phyloP scores from a whole-genome alignment of 495 filamentous ascomycete species.

The Penicillium daleae region DNA sequence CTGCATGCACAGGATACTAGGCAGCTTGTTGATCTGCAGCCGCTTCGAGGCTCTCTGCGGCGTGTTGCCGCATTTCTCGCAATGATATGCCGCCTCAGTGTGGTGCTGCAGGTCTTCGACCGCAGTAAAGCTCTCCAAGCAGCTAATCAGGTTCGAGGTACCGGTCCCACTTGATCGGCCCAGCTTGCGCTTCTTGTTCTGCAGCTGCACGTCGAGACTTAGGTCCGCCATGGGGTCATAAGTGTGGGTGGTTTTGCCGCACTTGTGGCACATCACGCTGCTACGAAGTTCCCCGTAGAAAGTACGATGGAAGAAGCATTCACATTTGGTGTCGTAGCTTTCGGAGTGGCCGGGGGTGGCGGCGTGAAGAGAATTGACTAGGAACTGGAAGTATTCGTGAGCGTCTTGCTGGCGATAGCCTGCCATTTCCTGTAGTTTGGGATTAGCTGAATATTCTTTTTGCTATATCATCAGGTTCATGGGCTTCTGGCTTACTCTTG shows the following conservation, averaged over 20 bases:
- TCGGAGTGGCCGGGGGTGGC: constrained; percentile 44
- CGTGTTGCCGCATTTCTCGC: constrained; percentile 70
- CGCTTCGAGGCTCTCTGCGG: constrained; percentile 77
- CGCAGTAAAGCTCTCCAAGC: constrained; percentile 78
- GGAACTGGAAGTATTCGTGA: constrained; percentile 92
- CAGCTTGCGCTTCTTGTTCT: constrained; percentile 56
- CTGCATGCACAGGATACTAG: constrained; percentile 87
- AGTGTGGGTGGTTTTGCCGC: constrained; percentile 74
- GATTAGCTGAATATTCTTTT: background rate
- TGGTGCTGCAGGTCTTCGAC: constrained; percentile 62
- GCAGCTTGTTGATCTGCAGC: constrained; percentile 75
- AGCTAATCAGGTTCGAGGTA: constrained; percentile 68
- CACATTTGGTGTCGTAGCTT: constrained; percentile 66
- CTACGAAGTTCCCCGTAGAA: constrained; percentile 88
- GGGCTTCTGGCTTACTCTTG: constrained; percentile 19
- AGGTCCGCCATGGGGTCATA: constrained; percentile 87
- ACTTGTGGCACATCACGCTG: constrained; percentile 84
- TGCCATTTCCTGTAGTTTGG: constrained; percentile 66
- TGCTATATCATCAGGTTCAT: background rate
- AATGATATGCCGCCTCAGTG: constrained; percentile 74
- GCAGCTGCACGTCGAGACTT: constrained; percentile 72
- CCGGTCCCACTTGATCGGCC: constrained; percentile 40
- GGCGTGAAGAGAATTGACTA: constrained; percentile 80
- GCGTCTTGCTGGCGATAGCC: constrained; percentile 95
- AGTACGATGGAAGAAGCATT: constrained; percentile 85